phyloP scores from a whole-genome alignment of 805 yeast genomes.

The Cyberlindnera nakhonratchasimensis region DNA sequence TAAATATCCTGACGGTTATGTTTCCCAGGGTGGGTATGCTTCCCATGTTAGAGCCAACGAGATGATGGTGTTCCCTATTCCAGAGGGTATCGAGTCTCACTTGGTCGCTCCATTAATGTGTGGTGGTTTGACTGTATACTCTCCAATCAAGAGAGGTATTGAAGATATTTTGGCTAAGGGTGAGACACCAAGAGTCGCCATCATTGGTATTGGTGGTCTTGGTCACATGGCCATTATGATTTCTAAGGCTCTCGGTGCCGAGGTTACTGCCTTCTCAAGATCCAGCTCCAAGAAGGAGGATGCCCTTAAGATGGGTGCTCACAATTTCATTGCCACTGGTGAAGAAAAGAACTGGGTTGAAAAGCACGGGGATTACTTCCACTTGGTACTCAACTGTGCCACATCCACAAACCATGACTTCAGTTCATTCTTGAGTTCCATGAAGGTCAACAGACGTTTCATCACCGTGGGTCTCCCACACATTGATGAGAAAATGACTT shows the following conservation, averaged over 20 bases:
- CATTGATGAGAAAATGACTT: constrained; percentile 35
- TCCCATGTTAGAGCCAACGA: constrained; percentile 62
- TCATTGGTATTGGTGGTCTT: constrained; percentile 55
- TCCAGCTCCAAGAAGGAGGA: constrained; percentile 44
- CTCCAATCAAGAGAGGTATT: constrained; percentile 53
- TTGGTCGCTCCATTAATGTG: constrained; percentile 72
- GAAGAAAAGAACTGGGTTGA: constrained; percentile 43
- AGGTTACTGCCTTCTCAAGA: constrained; percentile 56
- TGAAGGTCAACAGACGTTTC: constrained; percentile 57
- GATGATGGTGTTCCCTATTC: constrained; percentile 60
- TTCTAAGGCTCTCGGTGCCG: constrained; percentile 58
- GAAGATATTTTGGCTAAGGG: constrained; percentile 21
- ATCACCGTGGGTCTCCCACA: constrained; percentile 68
- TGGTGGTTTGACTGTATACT: constrained; percentile 72
- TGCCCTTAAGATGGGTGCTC: constrained; percentile 50
- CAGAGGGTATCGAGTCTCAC: constrained; percentile 47
- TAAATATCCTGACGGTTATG: constrained; percentile 43
- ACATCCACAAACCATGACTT: constrained; percentile 46
- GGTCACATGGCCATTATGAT: constrained; percentile 55
- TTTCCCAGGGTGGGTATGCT: constrained; percentile 67
- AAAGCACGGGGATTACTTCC: constrained; percentile 35
- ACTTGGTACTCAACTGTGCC: constrained; percentile 49
- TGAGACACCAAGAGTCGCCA: constrained; percentile 42
- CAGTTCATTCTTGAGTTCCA: constrained; percentile 42
- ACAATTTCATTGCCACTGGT: constrained; percentile 49